Percentiles rank a stretch among this genome's conserved stretches.
Conservation (phyloP, 148 eudicot genomes). For the Agrostemma githago region DNA sequence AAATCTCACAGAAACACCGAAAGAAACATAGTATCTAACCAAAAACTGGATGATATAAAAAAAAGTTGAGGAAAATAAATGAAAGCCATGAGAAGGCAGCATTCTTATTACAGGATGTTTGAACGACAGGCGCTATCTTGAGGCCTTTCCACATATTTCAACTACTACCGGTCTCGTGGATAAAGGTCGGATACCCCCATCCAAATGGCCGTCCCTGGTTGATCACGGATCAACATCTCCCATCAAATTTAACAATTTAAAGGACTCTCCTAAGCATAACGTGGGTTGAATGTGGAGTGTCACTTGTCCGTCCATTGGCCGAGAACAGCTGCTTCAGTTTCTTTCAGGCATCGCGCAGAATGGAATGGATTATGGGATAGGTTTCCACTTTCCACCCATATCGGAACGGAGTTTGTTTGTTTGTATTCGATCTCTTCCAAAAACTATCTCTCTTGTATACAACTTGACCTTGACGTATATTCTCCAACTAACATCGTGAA, state of each 20-base stretch:
- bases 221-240: conserved; percentile 20
- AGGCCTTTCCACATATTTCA: conserved; percentile 13
- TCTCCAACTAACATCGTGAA: conserved; percentile 78
- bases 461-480: conserved; percentile 72
- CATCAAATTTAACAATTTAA: conserved; percentile 2
- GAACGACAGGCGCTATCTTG: conserved; percentile 10
- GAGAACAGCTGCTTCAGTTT: conserved; percentile 18
- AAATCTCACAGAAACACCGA: too few relatives aligned
- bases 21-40: background rate
- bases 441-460: conserved; percentile 38
- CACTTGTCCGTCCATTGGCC: conserved; percentile 13
- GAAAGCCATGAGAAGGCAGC: background rate
- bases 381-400: background rate
- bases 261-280: background rate
- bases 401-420: background rate
- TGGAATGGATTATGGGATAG: background rate
- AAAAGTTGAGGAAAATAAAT: background rate
- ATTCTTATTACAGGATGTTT: conserved; percentile 20
- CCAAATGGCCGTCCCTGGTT: background rate
- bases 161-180: conserved; percentile 1
- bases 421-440: background rate
- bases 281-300: background rate
- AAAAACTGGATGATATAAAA: background rate
- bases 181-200: background rate
- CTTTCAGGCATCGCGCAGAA: conserved; percentile 20